Base-by-base conservation (phyloP, 2,329 filamentous ascomycete genomes). In the Ophiobolus disseminans region DNA sequence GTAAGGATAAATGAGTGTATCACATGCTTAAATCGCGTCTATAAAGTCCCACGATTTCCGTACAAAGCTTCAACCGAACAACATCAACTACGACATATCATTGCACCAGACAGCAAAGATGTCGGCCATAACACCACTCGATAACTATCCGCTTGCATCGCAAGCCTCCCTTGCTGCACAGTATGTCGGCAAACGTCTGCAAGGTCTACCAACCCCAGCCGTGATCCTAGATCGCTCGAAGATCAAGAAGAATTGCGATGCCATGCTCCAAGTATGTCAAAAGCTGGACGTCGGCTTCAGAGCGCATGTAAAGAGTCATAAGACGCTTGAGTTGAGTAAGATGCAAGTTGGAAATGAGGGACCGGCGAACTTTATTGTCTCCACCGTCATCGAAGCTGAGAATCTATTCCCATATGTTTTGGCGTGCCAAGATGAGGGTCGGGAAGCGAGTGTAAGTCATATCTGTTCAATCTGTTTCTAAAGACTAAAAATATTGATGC, bases 301-400 rank as follows among this genome's bases (percentile, higher is more conserved):
- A 49, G 86, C 87, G 1, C 90, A 94, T 69, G 84, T 93, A 50
- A 94, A 94, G 74, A 91, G 88, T 17, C 90, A 94, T 71, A 94
- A 94, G 86, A 91, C 88, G 0, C 75, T 77, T 5, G 83, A 91
- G 68, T 72, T 90, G 40, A 82, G 87, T 2, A 78, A 79, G 42
- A 73, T 91, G 19, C 88, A 92, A 80, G 84, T 91, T n/a, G 87
- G 88, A 7, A 43, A 48, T 5, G 70, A 79, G 21, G 62, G 74
- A 36, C 80, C 82, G 4, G 74, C 79, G 16, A 85, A 87, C 28
- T 76, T 93, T 43, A 80, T 92, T 25, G 85, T 87, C 1, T 92
- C 88, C 1, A 94, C 90, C 0, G 58, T 92, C n/a, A 75, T 82
- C 2, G 90, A 93, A 72, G 85, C 86, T 1, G 89, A 93, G 67